phyloP scores from a whole-genome alignment of 2,329 filamentous ascomycete species.

The Fusarium sp. region DNA sequence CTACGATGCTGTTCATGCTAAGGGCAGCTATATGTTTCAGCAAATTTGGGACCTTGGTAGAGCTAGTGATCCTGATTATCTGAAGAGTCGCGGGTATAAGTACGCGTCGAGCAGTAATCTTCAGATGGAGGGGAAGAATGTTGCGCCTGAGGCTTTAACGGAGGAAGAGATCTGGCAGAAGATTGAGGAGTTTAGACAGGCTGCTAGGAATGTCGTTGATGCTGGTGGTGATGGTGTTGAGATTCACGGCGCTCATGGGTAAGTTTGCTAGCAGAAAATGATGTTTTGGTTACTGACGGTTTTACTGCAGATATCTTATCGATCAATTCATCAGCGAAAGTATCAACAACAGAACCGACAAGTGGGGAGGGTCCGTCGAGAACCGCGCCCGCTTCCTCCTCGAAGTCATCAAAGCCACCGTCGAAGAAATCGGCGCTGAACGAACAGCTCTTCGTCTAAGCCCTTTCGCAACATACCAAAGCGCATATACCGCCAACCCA shows the following conservation, averaged over 20 bases:
- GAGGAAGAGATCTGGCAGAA: slow-evolving; percentile 73
- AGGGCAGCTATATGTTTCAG: slow-evolving; percentile 70
- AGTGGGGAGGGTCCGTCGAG: slow-evolving; percentile 54
- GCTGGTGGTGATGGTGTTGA: slow-evolving; percentile 80
- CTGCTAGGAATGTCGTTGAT: slow-evolving; percentile 67
- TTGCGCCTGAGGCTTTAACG: slow-evolving; percentile 58
- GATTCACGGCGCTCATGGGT: slow-evolving; percentile 68
- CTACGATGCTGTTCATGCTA: slow-evolving; percentile 72
- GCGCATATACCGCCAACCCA: slow-evolving; percentile 43
- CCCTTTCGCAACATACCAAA: slow-evolving; percentile 59
- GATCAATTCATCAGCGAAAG: slow-evolving; percentile 70
- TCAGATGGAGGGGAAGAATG: slow-evolving; percentile 42
- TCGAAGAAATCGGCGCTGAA: slow-evolving; percentile 61
- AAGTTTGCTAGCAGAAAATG: no score
- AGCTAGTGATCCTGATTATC: slow-evolving; percentile 45
- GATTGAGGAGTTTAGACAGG: slow-evolving; percentile 70
- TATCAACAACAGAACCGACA: slow-evolving; percentile 64
- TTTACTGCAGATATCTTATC: slow-evolving; percentile 58
- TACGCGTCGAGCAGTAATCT: slow-evolving; percentile 44
- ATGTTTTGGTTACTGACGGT: no score
- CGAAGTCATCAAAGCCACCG: slow-evolving; percentile 60
- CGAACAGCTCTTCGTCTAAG: slow-evolving; percentile 66
- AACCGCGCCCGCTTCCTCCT: slow-evolving; percentile 65
- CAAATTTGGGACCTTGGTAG: slow-evolving; percentile 76
- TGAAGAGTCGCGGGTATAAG: slow-evolving; percentile 44